Conservation (phyloP, 495 filamentous ascomycete species). For the Pyrenula aspistea region DNA sequence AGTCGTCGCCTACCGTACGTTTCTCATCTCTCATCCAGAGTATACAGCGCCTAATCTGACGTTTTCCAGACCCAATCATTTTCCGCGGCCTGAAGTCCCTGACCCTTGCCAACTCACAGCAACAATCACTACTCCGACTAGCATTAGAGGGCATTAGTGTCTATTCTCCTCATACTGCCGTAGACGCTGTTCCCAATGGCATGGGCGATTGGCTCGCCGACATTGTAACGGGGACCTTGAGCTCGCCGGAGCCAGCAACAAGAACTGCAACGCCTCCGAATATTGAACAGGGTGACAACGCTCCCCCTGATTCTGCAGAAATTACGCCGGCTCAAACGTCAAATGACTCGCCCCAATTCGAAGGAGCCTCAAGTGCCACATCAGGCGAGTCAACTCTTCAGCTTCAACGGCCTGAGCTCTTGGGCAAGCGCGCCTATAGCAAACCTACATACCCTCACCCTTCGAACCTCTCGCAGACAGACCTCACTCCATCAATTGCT, state of each 20-base stretch:
- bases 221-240: conserved; percentile 50
- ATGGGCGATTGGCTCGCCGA: conserved; percentile 93
- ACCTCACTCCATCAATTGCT: conserved; percentile 7
- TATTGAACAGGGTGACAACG: background rate
- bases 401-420: background rate
- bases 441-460: conserved; percentile 29
- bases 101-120: conserved; percentile 74
- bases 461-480: conserved; percentile 6
- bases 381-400: background rate
- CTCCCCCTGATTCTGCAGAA: conserved; percentile 2
- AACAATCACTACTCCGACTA: conserved; percentile 69
- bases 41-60: background rate
- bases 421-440: conserved; percentile 19
- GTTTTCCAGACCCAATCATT: conserved; percentile 73
- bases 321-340: conserved; percentile 4
- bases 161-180: conserved; percentile 88
- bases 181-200: conserved; percentile 78
- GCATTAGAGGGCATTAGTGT: conserved; percentile 86
- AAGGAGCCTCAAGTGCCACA: background rate
- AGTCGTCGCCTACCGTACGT: conserved; percentile 79
- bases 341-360: background rate
- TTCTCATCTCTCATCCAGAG: background rate
- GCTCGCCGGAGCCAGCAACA: conserved; percentile 14
- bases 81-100: conserved; percentile 83
- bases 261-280: conserved; percentile 8